phyloP scores from a whole-genome alignment of 148 eudicot species.

The Vaccinium myrtillus region DNA sequence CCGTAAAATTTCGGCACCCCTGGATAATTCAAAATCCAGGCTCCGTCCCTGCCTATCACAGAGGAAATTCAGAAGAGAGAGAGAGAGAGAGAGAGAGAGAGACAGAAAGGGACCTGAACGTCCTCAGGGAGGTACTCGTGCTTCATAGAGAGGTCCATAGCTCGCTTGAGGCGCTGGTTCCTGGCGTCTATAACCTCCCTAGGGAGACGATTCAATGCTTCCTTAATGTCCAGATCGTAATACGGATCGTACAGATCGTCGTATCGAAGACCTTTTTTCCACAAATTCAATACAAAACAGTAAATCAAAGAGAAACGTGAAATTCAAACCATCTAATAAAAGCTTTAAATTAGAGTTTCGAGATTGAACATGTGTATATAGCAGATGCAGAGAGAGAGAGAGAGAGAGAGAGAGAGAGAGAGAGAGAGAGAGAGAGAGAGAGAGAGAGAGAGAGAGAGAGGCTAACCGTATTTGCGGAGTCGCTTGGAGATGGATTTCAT shows the following conservation, averaged over 20 bases:
- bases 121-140: slow-evolving; percentile 74
- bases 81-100: not conserved
- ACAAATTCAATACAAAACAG: not conserved
- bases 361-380: not conserved
- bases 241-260: slow-evolving; percentile 83
- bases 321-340: not conserved
- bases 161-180: slow-evolving; percentile 88
- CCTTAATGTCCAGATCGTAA: slow-evolving; percentile 77
- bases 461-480: slow-evolving; percentile 68
- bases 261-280: slow-evolving; percentile 55
- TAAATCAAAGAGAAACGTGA: not conserved
- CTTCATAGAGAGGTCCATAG: slow-evolving; percentile 91
- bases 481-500: slow-evolving; percentile 62
- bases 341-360: not conserved
- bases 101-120: slow-evolving; percentile 56
- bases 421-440: not conserved
- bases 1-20: too few relatives aligned
- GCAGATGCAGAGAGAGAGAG: too few relatives aligned
- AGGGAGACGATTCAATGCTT: slow-evolving; percentile 80
- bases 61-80: too few relatives aligned
- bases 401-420: too few relatives aligned
- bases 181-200: slow-evolving; percentile 88
- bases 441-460: not conserved
- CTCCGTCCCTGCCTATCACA: too few relatives aligned
- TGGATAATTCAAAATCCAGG: too few relatives aligned